Percentiles rank a stretch among this genome's conserved stretches.
These are phyloP conservation scores for Colletotrichum chrysophilum DNA, from an alignment of 2,329 filamentous ascomycete genomes.

Conservation along the genomic window DNA sequence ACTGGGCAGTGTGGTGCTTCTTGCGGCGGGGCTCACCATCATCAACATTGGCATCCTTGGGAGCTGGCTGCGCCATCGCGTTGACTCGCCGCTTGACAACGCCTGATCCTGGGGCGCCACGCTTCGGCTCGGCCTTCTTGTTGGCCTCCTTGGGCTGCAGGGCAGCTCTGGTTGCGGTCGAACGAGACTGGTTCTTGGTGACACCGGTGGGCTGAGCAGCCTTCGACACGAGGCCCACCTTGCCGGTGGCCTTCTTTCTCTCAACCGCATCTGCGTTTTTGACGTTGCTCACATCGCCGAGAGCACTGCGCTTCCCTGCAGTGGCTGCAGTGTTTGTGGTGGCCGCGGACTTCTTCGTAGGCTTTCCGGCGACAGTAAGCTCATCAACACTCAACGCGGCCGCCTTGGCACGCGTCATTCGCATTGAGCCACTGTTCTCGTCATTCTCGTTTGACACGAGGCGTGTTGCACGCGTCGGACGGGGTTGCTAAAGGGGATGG, in stretches of 20 bases:
- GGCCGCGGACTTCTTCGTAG: conserved; percentile 69
- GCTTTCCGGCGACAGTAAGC: conserved; percentile 62
- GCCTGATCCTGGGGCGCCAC: conserved; percentile 71
- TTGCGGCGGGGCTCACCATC: conserved; percentile 74
- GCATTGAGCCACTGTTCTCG: conserved; percentile 81
- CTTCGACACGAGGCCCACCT: conserved; percentile 79
- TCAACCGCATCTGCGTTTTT: conserved; percentile 76
- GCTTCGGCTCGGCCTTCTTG: conserved; percentile 71
- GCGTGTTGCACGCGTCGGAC: conserved; percentile 71
- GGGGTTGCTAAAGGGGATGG: conserved; percentile 55
- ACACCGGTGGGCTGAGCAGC: conserved; percentile 81
- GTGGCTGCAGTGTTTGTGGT: conserved; percentile 52
- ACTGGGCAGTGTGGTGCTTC: conserved; percentile 62
- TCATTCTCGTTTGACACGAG: conserved; percentile 91
- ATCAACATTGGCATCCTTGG: conserved; percentile 67
- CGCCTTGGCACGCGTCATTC: conserved; percentile 91
- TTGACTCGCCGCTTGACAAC: conserved; percentile 74
- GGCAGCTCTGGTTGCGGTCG: conserved; percentile 64
- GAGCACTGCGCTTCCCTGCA: conserved; percentile 77
- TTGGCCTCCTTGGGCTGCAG: conserved; percentile 72
- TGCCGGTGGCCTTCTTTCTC: conserved; percentile 75
- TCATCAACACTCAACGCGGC: conserved; percentile 75
- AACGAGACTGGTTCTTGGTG: conserved; percentile 68
- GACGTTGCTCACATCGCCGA: conserved; percentile 96
- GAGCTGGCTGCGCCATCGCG: conserved; percentile 51